Evolutionary conservation across 805 yeast genomes (phyloP), one percentile per base, ranked within the genome.

Genomic region (Candida montana): DNA sequence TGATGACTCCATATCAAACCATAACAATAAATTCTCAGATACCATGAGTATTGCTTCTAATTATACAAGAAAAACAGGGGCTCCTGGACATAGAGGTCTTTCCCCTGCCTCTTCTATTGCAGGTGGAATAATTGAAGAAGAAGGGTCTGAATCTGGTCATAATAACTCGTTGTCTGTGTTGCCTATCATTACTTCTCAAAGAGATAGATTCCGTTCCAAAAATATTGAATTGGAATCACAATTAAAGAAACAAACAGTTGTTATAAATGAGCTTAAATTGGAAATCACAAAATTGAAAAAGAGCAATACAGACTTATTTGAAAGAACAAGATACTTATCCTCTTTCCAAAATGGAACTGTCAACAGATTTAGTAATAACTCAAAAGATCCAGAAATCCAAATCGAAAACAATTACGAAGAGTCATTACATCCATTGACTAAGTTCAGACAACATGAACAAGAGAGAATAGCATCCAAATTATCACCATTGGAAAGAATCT

Each of bases 141-240:
- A 40, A 21, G 24, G 24, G 17, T 43, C 42, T 17, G 30, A 37
- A 28, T 16, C 27, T 7, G 74, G 51, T 42, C 21, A 31, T 21
- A 31, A 33, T 21, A 51, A 48, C 7, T 77, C 74, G 39, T 55
- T 69, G 11, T 73, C 79, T 4, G 77, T 90, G 23, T 62, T 91
- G 38, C 95, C 95, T 1, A 88, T 91, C 40, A 78, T 93, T 23
- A 89, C 96, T 12, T 90, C 91, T 57, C 99, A 91, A 65, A 79
- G 99, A 59, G 99, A 91, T 61, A 70, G 99, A 48, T 89, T 90
- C 69, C 79, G 95, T 53, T 74, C 77, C n/a, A 74, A 88, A 41
- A 87, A 83, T 54, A 76, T 75, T 43, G 96, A 87, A 57, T 71
- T 93, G 41, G 98, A 91, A 59, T 83, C 83, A 42, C 95, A 88